Base-by-base conservation (phyloP, 2,329 filamentous ascomycete genomes). In the Exophiala sp. region DNA sequence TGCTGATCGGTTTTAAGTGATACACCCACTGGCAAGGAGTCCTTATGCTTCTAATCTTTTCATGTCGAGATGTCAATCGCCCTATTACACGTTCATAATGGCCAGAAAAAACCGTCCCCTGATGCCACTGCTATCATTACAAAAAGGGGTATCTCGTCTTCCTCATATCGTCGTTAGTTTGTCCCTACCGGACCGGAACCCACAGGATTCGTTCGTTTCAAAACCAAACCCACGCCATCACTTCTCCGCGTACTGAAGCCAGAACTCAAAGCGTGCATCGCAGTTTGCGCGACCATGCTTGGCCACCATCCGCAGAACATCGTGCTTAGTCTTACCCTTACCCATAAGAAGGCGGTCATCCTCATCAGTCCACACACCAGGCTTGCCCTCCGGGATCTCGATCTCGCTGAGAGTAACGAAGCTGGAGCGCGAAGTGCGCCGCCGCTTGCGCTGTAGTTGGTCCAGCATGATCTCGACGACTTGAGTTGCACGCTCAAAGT, bases 341-440 rank as follows among this genome's bases (percentile, higher is more conserved):
- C 66, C 68, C 35, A 69, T 59, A 32, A 77, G 50, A 18, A 63
- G 63, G 29, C 65, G 55, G 52, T 79, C 76, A 52, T 79, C 76
- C 36, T 71, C 65, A 8, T 67, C 56, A 5, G 75, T 78, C 76
- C 76, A 79, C 14, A 78, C 71, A 3, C 76, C 76, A 12, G 57
- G 68, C 50, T 73, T 68, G 47, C 75, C 55, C 10, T 63, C 49
- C 0, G 76, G 75, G 16, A 78, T 55, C 16, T 73, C 57, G 46
- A 62, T 57, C 12, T 65, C 62, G 24, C 4, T 29, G 5, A 29
- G 5, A 29, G 24, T 8, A 29, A 29, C 7, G 24, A 29, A 29
- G 24, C 24, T 8, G 8, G 75, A 60, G 2, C 72, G 61, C 5
- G 70, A 57, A 51, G 69, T 65, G 3, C 65, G 61, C 45, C 66